phyloP scores from a whole-genome alignment of 1,284 basidiomycete genomes.

The Malassezia nana region DNA sequence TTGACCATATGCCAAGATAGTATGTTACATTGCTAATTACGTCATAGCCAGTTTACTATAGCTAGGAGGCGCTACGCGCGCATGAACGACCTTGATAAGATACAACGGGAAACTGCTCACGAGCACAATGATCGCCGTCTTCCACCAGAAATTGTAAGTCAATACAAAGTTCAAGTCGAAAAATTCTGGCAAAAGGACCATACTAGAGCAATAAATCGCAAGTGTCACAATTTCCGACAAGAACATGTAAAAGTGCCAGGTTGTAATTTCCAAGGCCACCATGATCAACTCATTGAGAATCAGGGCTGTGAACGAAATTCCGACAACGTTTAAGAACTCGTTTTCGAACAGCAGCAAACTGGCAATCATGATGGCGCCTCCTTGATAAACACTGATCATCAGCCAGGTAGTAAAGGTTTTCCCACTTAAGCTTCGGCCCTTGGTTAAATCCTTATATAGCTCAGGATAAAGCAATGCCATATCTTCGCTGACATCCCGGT shows the following conservation, averaged over 20 bases:
- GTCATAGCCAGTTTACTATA: conserved; percentile 64
- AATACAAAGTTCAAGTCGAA: conserved; percentile 92
- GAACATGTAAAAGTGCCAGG: conserved; percentile 96
- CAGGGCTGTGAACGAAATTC: conserved; percentile 92
- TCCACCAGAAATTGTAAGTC: conserved; percentile 80
- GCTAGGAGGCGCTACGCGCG: conserved; percentile 78
- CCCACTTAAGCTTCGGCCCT: conserved; percentile 62
- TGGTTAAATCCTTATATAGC: conserved; percentile 86
- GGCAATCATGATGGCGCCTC: conserved; percentile 96
- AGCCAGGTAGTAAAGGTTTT: conserved; percentile 98
- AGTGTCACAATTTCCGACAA: conserved; percentile 81
- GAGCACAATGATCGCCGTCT: conserved; percentile 74
- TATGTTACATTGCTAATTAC: conserved; percentile 13
- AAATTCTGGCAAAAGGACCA: conserved; percentile 87
- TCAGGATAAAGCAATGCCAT: conserved; percentile 91
- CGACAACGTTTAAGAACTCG: conserved; percentile 94
- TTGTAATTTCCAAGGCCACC: conserved; percentile 95
- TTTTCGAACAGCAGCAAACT: conserved; percentile 91
- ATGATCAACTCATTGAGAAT: conserved; percentile 97
- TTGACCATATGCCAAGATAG: not conserved
- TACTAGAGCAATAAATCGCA: conserved; percentile 78
- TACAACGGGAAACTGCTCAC: conserved; percentile 81
- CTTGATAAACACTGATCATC: conserved; percentile 96
- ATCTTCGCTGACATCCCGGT: conserved; percentile 91
- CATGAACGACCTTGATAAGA: conserved; percentile 75